phyloP scores from a whole-genome alignment of 495 filamentous ascomycete genomes.

The Penicillium paradoxum region DNA sequence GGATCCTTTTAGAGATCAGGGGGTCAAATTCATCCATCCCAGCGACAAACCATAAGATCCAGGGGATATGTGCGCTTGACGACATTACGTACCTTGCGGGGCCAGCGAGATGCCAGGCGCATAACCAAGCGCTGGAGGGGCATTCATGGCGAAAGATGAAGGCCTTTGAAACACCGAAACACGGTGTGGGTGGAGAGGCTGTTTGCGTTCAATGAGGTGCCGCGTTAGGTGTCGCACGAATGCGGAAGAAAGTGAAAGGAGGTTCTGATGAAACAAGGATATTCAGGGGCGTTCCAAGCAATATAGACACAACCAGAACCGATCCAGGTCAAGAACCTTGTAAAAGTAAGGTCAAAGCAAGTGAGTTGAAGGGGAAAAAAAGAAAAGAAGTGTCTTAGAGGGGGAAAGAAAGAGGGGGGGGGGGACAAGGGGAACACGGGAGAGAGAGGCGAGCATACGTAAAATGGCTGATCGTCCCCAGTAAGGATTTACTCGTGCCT shows the following conservation, averaged over 20 bases:
- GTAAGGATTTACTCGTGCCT: not conserved
- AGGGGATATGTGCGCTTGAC: not conserved
- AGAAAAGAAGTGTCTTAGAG: conserved; percentile 1
- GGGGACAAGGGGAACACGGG: conserved; percentile 11
- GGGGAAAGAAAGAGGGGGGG: not conserved
- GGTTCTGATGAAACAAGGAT: conserved; percentile 1
- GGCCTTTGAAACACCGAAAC: conserved; percentile 24
- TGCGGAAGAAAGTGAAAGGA: conserved; percentile 7
- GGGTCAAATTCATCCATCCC: not conserved
- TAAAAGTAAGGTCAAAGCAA: not conserved
- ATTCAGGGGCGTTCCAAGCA: not conserved
- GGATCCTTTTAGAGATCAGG: conserved; percentile 3
- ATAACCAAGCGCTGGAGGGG: conserved; percentile 36
- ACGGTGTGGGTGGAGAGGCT: conserved; percentile 15
- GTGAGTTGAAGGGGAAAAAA: not conserved
- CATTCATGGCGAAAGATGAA: conserved; percentile 30
- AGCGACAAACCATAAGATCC: not conserved
- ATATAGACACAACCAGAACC: not conserved
- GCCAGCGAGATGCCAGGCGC: conserved; percentile 37
- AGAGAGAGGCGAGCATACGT: conserved; percentile 10
- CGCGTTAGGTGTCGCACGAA: conserved; percentile 19
- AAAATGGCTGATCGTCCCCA: conserved; percentile 1
- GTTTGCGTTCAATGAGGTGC: conserved; percentile 12
- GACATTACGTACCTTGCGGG: conserved; percentile 37
- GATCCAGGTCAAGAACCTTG: not conserved